These are phyloP conservation scores for Colletotrichum somersetense DNA, from an alignment of 2,329 filamentous ascomycete species.

Conservation along the genomic window DNA sequence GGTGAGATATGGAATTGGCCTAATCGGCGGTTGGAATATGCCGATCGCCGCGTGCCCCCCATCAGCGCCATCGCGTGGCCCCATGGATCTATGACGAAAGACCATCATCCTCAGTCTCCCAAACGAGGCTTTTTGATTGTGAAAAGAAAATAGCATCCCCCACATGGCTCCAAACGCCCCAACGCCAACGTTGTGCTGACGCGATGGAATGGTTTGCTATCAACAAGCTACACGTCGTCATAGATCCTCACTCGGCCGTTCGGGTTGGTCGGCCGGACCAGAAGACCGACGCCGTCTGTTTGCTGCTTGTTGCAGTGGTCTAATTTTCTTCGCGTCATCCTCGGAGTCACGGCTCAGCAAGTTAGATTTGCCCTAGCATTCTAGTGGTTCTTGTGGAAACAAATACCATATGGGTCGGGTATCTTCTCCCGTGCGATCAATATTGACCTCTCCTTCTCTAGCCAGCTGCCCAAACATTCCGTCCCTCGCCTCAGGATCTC, in stretches of 20 bases:
- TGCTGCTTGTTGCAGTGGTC: not conserved
- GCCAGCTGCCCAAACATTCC: too few relatives aligned
- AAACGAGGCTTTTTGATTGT: constrained; percentile 21
- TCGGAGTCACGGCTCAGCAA: not conserved
- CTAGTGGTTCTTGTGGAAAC: not conserved
- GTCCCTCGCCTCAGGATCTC: not conserved
- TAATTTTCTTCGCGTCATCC: constrained; percentile 13
- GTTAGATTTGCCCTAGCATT: not conserved
- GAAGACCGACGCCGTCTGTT: constrained; percentile 7
- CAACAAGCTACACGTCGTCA: constrained; percentile 28
- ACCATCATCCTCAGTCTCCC: constrained; percentile 8
- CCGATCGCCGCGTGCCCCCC: constrained; percentile 10
- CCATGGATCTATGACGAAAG: constrained; percentile 40
- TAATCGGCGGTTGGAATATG: constrained; percentile 23
- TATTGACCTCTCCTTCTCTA: not conserved
- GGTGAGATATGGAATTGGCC: constrained; percentile 3
- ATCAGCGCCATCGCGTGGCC: constrained; percentile 21
- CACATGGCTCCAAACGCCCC: constrained; percentile 14
- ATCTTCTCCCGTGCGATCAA: not conserved
- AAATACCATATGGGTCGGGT: not conserved
- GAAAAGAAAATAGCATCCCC: constrained; percentile 1
- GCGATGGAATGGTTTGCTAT: constrained; percentile 20
- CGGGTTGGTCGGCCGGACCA: not conserved
- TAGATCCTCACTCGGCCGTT: constrained; percentile 20
- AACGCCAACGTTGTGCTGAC: constrained; percentile 26